phyloP scores from a whole-genome alignment of 2,329 filamentous ascomycete species.

The Ophiobolus disseminans region DNA sequence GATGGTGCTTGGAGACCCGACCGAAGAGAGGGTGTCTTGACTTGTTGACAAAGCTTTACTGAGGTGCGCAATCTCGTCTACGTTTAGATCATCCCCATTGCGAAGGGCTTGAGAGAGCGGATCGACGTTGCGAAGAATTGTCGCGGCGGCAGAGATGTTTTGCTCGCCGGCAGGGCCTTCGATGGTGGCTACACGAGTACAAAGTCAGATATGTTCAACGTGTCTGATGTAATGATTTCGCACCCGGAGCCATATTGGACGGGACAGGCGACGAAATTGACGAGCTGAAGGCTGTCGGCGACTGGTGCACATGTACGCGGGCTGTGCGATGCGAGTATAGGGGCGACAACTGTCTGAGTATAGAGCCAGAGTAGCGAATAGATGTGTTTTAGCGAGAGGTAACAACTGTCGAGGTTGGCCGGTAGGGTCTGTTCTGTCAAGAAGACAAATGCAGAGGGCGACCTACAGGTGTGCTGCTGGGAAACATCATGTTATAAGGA shows the following conservation, averaged over 20 bases:
- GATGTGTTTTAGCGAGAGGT: background rate
- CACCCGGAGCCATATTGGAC: slow-evolving; percentile 32
- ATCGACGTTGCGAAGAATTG: slow-evolving; percentile 26
- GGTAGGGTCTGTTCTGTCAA: background rate
- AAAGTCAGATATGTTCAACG: slow-evolving; percentile 8
- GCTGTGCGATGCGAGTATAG: background rate
- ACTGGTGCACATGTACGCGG: slow-evolving; percentile 25
- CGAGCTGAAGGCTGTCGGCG: slow-evolving; percentile 12
- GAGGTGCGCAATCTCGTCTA: slow-evolving; percentile 26
- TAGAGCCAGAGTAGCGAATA: slow-evolving; percentile 3
- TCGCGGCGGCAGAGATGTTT: slow-evolving; percentile 15
- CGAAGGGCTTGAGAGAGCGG: slow-evolving; percentile 24
- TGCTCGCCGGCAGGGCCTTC: slow-evolving; percentile 20
- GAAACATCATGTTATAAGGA: background rate
- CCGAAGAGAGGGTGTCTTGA: slow-evolving; percentile 13
- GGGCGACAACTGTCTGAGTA: background rate
- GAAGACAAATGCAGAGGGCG: background rate
- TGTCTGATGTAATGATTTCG: background rate
- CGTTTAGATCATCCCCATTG: slow-evolving; percentile 9
- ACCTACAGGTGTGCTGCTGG: background rate
- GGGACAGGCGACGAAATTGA: slow-evolving; percentile 16
- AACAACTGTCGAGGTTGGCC: background rate
- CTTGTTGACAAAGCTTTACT: slow-evolving; percentile 12
- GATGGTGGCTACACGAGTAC: slow-evolving; percentile 28
- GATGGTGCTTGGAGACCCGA: slow-evolving; percentile 14